Base-by-base conservation (phyloP, 2,329 filamentous ascomycete genomes). In the Ophiostoma populinum region DNA sequence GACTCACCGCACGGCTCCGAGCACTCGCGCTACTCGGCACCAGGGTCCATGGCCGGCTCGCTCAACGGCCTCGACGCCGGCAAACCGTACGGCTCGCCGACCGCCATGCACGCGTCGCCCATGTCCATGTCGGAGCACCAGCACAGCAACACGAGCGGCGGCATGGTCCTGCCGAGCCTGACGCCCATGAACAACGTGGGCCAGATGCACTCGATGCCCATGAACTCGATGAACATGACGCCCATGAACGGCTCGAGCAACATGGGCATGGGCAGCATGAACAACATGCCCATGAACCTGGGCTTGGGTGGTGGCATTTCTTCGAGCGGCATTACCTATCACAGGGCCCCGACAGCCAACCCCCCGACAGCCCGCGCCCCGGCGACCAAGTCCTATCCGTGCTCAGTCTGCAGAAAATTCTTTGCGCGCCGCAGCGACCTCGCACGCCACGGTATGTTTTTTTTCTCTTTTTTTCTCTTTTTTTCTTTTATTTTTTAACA, bases 391-490 rank as follows among this genome's bases (percentile, higher is more conserved):
- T 75, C 81, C 1, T 94, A 90, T 51, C 77, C 83, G 16, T 98
- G 90, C 59, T 80, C 75, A 43, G 87, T 80, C 4, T 98, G 90
- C 54, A 70, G 69, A 39, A 95, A 95, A 57, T 80, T 79, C 17
- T 98, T 98, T 53, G 90, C 90, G 35, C 67, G 90, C 49, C 70
- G 90, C 45, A 95, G 87, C 57, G 90, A 98, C 59, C 71, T 95
- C 34, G 83, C 86, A 43, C 73, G 90, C 49, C 90, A 98, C 58
- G 87, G 87, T 94, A 71, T 55, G 78, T 57, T 22, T 17, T 27
- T 32, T 27, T 24, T 26, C 35, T 15, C 13, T 12, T 21, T 19
- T 9, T 10, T 16, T 7, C 18, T 25, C 6, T 4, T 15, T 7
- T 5, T 3, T 28, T 10, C 12, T 34, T 20, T 7, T 19, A 12